A percentile compares a stretch with the other conserved stretches of the same genome.
Evolutionary conservation across 257 asterid species (phyloP).

Genomic region (Solanum clarkiae): DNA sequence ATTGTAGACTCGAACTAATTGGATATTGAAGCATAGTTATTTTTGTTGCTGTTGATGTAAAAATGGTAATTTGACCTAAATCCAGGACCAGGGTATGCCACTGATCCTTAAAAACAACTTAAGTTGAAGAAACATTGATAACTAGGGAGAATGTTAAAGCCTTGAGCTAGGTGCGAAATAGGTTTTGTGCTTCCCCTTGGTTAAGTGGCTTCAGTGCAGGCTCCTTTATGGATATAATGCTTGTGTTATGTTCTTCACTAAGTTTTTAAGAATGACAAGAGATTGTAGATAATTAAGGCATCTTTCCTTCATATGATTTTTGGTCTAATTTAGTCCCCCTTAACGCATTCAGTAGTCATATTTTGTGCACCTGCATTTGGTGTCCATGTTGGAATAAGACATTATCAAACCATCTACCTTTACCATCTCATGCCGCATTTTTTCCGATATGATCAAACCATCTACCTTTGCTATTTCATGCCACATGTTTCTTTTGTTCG

Average conservation of each 20-base stretch:
- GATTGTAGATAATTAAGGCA: not conserved
- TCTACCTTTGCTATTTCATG: not conserved
- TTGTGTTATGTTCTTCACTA: not conserved
- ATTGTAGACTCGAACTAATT: not conserved
- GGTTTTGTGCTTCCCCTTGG: not conserved
- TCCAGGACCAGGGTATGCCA: not conserved
- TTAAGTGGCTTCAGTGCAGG: not conserved
- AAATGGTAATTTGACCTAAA: not conserved
- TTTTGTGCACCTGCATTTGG: not conserved
- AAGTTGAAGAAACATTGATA: not conserved
- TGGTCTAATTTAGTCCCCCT: not conserved
- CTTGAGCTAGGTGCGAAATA: not conserved
- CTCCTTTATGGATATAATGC: not conserved
- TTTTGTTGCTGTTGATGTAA: not conserved
- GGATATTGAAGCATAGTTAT: not conserved
- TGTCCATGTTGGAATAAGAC: not conserved
- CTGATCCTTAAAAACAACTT: not conserved
- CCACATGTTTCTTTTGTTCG: not conserved
- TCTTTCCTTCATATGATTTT: not conserved
- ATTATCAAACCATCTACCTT: not conserved
- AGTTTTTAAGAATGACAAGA: not conserved
- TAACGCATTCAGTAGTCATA: not conserved
- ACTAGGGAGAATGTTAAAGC: not conserved
- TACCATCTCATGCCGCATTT: not conserved
- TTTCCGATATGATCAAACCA: not conserved